Conservation (phyloP, 225 moss, liverwort and hornwort species). For the Rhytidiadelphus loreus region DNA sequence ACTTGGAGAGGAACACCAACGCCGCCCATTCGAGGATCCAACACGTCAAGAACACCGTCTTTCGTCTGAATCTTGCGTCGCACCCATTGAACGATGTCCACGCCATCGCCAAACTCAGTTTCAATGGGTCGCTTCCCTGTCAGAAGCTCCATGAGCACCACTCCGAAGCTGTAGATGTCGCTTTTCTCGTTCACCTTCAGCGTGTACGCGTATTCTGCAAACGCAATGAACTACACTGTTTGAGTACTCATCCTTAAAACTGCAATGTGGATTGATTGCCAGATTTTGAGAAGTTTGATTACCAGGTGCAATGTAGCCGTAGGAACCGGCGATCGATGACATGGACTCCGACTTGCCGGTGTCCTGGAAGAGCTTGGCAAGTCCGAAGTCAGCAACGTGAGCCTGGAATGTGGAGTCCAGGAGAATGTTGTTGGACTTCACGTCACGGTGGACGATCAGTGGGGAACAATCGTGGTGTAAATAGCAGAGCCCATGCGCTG, state of each 20-base stretch:
- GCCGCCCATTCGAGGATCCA: conserved; percentile 73
- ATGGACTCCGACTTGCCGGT: conserved; percentile 81
- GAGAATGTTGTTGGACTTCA: conserved; percentile 89
- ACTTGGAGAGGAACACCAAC: conserved; percentile 65
- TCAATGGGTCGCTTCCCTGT: conserved; percentile 90
- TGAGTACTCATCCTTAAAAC: background rate
- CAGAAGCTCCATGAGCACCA: conserved; percentile 88
- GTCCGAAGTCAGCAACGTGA: conserved; percentile 85
- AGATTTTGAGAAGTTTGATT: background rate
- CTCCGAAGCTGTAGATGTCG: conserved; percentile 96
- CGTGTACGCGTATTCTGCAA: conserved; percentile 87
- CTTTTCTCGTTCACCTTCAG: conserved; percentile 95
- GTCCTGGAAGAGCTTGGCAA: conserved; percentile 79
- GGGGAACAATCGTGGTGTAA: conserved; percentile 91
- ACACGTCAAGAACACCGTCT: conserved; percentile 68
- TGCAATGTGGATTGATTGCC: background rate
- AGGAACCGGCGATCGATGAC: conserved; percentile 89
- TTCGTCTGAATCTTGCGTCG: conserved; percentile 83
- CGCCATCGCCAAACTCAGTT: conserved; percentile 86
- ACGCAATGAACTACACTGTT: background rate
- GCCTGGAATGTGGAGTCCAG: conserved; percentile 76
- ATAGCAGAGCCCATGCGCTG: conserved; percentile 81
- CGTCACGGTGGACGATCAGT: conserved; percentile 78
- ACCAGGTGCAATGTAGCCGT: conserved; percentile 91
- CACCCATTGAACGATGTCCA: conserved; percentile 97